These are phyloP conservation scores for Talaromyces sp. DNA, from an alignment of 2,329 filamentous ascomycete genomes.

Conservation along the genomic window DNA sequence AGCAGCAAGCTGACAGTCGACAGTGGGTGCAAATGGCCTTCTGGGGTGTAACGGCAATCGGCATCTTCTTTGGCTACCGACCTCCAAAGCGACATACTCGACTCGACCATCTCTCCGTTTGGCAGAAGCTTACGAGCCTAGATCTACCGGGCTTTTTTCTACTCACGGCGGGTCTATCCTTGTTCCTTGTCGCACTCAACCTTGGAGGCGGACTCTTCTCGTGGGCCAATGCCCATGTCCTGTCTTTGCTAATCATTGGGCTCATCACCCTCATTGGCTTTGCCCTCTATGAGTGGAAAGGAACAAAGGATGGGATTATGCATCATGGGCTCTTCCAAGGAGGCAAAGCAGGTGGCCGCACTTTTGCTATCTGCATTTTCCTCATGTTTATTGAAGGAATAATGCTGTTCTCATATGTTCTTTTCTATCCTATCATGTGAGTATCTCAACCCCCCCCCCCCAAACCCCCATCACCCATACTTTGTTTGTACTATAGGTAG, in stretches of 20 bases:
- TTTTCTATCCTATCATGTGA: slow-evolving; percentile 12
- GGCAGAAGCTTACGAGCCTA: not conserved
- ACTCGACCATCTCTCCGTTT: slow-evolving; percentile 7
- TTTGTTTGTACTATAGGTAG: not conserved
- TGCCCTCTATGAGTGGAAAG: slow-evolving; percentile 15
- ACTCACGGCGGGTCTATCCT: not conserved
- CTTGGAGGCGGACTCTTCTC: slow-evolving; percentile 1
- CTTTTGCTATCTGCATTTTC: slow-evolving; percentile 1
- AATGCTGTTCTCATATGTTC: slow-evolving; percentile 1
- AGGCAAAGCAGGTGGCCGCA: not conserved
- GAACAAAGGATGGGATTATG: not conserved
- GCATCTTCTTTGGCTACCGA: slow-evolving; percentile 8
- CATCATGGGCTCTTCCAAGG: slow-evolving; percentile 10
- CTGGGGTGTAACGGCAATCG: slow-evolving; percentile 4
- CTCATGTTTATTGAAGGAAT: slow-evolving; percentile 11
- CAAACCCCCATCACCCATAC: not conserved
- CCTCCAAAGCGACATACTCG: slow-evolving; percentile 9
- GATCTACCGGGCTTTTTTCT: not conserved
- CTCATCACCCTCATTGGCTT: not conserved
- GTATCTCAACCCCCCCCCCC: too few relatives aligned
- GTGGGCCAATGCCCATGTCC: not conserved
- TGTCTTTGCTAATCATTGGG: not conserved
- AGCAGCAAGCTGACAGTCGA: not conserved
- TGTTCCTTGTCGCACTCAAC: not conserved
- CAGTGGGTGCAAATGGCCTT: slow-evolving; percentile 14